These are phyloP conservation scores for Viola odorata DNA, from an alignment of 345 rosid genomes.

Conservation along the genomic window DNA sequence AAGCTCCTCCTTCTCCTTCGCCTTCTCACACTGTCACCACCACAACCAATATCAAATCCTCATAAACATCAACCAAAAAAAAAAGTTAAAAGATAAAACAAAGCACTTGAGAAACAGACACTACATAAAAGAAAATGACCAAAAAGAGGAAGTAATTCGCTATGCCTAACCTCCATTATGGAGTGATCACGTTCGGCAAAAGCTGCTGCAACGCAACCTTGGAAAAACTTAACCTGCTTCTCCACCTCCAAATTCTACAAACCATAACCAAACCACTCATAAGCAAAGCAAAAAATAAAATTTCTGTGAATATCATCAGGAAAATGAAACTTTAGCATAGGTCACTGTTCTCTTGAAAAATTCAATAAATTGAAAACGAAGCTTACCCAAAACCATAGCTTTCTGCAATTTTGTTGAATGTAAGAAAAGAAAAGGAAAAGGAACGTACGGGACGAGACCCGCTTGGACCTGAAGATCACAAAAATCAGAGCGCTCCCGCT, in stretches of 20 bases:
- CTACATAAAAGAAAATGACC: background rate
- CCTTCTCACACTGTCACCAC: conserved; percentile 83
- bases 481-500: conserved; percentile 84
- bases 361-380: background rate
- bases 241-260: conserved; percentile 82
- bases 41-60: background rate
- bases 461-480: conserved; percentile 92
- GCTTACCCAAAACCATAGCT: conserved; percentile 5
- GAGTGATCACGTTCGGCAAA: conserved; percentile 94
- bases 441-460: conserved; percentile 75
- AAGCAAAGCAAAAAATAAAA: too few relatives aligned
- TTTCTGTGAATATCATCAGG: too few relatives aligned
- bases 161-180: conserved; percentile 66
- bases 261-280: too few relatives aligned
- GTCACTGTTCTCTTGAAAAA: too few relatives aligned
- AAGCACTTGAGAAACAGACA: background rate
- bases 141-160: background rate
- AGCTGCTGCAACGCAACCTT: conserved; percentile 91
- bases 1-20: conserved; percentile 79
- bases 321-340: too few relatives aligned
- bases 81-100: background rate
- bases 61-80: too few relatives aligned
- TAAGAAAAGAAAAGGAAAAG: background rate
- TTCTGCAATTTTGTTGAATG: too few relatives aligned
- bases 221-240: conserved; percentile 91